Conservation (phyloP, 345 rosid species). For the Eucalyptus cloeziana region DNA sequence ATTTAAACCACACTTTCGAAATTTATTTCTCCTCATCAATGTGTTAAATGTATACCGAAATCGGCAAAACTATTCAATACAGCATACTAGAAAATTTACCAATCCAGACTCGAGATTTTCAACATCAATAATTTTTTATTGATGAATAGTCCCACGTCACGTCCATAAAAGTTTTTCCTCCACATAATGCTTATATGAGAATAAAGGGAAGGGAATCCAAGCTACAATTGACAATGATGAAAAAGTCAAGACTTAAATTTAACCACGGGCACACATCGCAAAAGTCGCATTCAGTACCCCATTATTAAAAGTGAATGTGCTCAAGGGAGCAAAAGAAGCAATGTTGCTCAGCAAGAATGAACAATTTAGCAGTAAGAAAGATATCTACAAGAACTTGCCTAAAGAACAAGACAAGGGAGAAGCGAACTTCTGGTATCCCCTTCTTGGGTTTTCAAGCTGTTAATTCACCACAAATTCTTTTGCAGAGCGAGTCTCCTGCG, state of each 20-base stretch:
- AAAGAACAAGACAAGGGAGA: not conserved
- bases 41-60: not conserved
- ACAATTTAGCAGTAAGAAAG: not conserved
- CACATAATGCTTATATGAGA: not conserved
- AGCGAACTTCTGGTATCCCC: not conserved
- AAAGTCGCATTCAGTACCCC: not conserved
- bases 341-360: not conserved
- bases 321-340: not conserved
- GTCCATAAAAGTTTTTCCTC: not conserved
- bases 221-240: not conserved
- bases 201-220: not conserved
- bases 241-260: not conserved
- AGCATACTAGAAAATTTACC: not conserved
- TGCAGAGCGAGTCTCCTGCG: not conserved
- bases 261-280: not conserved
- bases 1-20: not conserved
- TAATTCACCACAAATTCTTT: not conserved
- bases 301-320: not conserved
- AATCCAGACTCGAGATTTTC: not conserved
- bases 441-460: not conserved
- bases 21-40: not conserved
- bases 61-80: not conserved
- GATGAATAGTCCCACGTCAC: not conserved
- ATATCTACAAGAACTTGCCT: not conserved
- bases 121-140: not conserved